Conservation (phyloP, 345 rosid species). For the Anastatica hierochuntica region DNA sequence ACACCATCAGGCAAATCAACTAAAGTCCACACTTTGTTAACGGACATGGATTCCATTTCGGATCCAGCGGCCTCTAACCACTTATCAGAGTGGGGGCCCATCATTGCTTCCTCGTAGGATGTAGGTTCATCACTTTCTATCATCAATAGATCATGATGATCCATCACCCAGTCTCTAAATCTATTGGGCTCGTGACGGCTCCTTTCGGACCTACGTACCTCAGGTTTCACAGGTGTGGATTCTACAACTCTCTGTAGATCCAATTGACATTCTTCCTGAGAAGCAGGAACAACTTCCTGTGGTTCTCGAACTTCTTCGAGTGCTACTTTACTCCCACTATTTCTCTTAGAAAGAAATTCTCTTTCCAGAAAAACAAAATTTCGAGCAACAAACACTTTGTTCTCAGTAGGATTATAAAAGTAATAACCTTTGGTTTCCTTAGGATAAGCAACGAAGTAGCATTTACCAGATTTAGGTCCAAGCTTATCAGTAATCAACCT, state of each 20-base stretch:
- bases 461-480: neutral
- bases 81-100: no score
- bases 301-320: neutral
- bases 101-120: no score
- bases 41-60: conserved; percentile 17
- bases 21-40: conserved; percentile 21
- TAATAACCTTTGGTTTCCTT: no score
- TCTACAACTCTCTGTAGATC: neutral
- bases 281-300: neutral
- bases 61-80: neutral
- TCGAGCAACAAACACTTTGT: neutral
- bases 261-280: neutral
- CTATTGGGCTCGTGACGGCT: neutral
- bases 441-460: neutral
- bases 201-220: neutral
- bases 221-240: neutral
- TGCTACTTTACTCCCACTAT: neutral
- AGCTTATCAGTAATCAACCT: neutral
- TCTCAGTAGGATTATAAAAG: neutral
- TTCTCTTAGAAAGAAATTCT: neutral
- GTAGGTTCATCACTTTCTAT: no score
- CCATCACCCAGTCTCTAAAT: neutral
- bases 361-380: neutral
- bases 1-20: neutral
- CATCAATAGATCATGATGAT: no score